Percentiles rank a stretch among this genome's conserved stretches.
These are phyloP conservation scores for Ramaria rubella DNA, from an alignment of 768 basidiomycete species.

Conservation along the genomic window DNA sequence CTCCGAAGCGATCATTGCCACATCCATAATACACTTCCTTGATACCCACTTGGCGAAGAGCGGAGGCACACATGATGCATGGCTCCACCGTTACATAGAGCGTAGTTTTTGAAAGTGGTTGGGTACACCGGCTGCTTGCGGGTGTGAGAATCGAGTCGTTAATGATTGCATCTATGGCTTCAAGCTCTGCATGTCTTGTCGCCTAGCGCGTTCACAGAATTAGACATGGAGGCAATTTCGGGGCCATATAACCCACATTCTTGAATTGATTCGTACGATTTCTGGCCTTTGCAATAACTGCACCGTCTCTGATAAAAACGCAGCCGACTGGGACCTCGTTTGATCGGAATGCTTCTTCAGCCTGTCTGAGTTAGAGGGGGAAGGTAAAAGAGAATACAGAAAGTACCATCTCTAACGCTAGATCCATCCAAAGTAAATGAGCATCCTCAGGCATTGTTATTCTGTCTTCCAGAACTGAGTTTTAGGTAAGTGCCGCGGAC, in stretches of 20 bases:
- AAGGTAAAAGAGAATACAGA: constrained; percentile 2
- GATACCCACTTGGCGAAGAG: constrained; percentile 89
- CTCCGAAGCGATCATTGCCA: constrained; percentile 93
- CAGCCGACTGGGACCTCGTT: constrained; percentile 96
- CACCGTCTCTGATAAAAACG: constrained; percentile 78
- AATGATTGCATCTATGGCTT: constrained; percentile 88
- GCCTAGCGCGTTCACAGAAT: constrained; percentile 46
- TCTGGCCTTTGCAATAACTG: constrained; percentile 75
- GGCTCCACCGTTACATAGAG: constrained; percentile 99
- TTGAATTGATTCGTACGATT: constrained; percentile 92
- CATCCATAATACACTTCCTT: constrained; percentile 89
- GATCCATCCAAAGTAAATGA: constrained; percentile 63
- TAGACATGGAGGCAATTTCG: neutral
- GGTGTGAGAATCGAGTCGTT: constrained; percentile 58
- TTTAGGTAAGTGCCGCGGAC: neutral
- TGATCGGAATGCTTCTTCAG: constrained; percentile 76
- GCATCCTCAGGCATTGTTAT: constrained; percentile 12
- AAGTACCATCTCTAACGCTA: constrained; percentile 76
- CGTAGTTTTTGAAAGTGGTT: constrained; percentile 56
- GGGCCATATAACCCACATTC: constrained; percentile 51
- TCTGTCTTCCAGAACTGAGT: neutral
- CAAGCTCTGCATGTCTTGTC: constrained; percentile 94
- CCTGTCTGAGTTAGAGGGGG: constrained; percentile 37
- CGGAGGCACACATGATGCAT: constrained; percentile 98
- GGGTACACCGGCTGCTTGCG: neutral